These are phyloP conservation scores for Lentinula lateritia DNA, from an alignment of 768 basidiomycete species.

Conservation along the genomic window DNA sequence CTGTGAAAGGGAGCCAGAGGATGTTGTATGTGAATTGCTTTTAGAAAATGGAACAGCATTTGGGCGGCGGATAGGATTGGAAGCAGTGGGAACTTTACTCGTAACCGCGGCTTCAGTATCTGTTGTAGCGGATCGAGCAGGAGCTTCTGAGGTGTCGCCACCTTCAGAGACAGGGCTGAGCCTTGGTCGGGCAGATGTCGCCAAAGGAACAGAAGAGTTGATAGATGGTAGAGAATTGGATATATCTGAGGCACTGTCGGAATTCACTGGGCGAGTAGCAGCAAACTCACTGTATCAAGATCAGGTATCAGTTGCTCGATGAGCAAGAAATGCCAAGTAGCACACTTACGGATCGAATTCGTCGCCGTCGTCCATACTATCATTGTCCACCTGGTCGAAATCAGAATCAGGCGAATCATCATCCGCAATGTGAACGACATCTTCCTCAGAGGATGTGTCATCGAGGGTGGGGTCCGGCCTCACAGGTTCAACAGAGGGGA, in stretches of 20 bases:
- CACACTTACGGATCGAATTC: conserved; percentile 74
- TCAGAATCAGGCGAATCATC: conserved; percentile 43
- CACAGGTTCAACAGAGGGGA: conserved; percentile 22
- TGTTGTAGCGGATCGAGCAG: conserved; percentile 6
- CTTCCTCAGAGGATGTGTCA: conserved; percentile 55
- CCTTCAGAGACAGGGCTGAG: conserved; percentile 51
- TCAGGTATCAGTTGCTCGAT: not conserved
- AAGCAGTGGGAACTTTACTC: conserved; percentile 33
- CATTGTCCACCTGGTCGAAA: conserved; percentile 45
- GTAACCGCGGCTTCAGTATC: conserved; percentile 27
- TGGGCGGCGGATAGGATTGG: conserved; percentile 11
- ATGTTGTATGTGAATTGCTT: not conserved
- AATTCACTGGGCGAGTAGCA: conserved; percentile 47
- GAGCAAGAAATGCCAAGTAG: not conserved
- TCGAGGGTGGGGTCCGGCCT: conserved; percentile 32
- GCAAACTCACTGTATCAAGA: conserved; percentile 55
- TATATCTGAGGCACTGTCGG: conserved; percentile 44
- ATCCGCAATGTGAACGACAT: conserved; percentile 39
- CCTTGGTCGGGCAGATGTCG: not conserved
- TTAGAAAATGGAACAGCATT: conserved; percentile 3
- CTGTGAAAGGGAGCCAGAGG: conserved; percentile 13
- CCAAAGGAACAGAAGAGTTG: conserved; percentile 43
- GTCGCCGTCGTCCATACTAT: conserved; percentile 58
- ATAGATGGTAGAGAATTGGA: conserved; percentile 32
- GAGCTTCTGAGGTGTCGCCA: conserved; percentile 18